Evolutionary conservation across 768 basidiomycete genomes (phyloP).

Genomic region (Pleurotus tuoliensis): DNA sequence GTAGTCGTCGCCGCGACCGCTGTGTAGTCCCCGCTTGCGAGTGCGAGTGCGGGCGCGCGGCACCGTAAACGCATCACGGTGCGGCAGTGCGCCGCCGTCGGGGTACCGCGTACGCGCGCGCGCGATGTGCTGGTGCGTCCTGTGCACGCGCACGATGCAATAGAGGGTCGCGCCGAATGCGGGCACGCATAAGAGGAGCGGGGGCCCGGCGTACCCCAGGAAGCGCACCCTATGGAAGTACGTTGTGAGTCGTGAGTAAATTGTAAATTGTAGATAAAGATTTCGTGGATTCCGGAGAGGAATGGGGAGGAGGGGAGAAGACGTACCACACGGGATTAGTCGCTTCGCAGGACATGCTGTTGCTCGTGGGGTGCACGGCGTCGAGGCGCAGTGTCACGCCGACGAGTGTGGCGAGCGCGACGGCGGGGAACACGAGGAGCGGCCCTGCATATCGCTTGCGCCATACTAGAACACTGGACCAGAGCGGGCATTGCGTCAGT

Average conservation of each 20-base stretch:
- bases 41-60: conserved; percentile 13
- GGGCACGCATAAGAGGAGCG: conserved; percentile 49
- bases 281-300: background rate
- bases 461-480: conserved; percentile 46
- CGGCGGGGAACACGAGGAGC: conserved; percentile 43
- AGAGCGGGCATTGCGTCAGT: background rate
- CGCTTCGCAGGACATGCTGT: conserved; percentile 59
- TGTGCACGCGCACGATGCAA: conserved; percentile 32
- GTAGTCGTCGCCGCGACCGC: too few relatives aligned
- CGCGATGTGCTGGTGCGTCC: conserved; percentile 32
- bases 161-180: conserved; percentile 44
- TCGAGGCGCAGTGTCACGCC: conserved; percentile 38
- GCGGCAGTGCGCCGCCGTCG: conserved; percentile 1
- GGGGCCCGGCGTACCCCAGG: conserved; percentile 57
- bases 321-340: conserved; percentile 56
- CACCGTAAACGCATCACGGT: conserved; percentile 8
- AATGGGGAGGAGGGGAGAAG: background rate
- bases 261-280: too few relatives aligned
- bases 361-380: conserved; percentile 36
- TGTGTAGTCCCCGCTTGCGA: too few relatives aligned
- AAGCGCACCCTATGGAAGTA: conserved; percentile 49
- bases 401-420: conserved; percentile 39
- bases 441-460: conserved; percentile 39
- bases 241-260: background rate
- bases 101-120: conserved; percentile 27